Percentiles rank a stretch among this genome's conserved stretches.
Conservation (phyloP, 2,329 filamentous ascomycete species). For the Exophiala xenobiotica region DNA sequence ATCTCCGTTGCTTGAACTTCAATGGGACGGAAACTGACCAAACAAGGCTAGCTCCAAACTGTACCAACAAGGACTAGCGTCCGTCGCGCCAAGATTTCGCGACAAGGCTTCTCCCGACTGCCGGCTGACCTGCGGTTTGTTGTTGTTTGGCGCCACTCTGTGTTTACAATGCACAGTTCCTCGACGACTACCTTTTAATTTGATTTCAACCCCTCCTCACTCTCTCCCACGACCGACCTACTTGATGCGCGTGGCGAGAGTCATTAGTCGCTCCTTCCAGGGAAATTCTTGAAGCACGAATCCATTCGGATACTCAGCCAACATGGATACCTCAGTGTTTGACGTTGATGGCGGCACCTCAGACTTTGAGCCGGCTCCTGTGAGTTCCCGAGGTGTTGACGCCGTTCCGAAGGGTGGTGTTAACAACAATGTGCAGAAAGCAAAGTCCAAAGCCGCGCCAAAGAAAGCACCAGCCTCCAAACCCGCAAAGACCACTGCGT, state of each 20-base stretch:
- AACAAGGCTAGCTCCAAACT: not conserved
- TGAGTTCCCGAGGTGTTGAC: constrained; percentile 38
- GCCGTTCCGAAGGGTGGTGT: not conserved
- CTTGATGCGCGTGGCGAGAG: not conserved
- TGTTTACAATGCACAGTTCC: not conserved
- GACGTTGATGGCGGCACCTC: constrained; percentile 56
- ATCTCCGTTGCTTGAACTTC: too few species aligned
- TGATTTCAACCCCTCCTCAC: not conserved
- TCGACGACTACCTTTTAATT: not conserved
- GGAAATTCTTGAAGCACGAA: not conserved
- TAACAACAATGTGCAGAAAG: constrained; percentile 45
- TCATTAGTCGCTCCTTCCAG: not conserved
- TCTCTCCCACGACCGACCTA: not conserved
- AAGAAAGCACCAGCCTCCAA: constrained; percentile 52
- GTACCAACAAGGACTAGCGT: not conserved
- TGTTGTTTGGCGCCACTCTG: not conserved
- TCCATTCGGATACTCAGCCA: not conserved
- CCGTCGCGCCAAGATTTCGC: not conserved
- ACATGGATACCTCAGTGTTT: constrained; percentile 61
- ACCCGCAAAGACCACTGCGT: constrained; percentile 39
- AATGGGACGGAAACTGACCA: not conserved
- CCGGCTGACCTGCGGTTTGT: not conserved
- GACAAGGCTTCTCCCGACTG: not conserved
- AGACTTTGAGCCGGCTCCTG: constrained; percentile 60
- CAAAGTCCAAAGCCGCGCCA: constrained; percentile 54